Percentiles rank a stretch among this genome's conserved stretches.
Conservation (phyloP, 768 basidiomycete species). For the Dioszegia crocea region DNA sequence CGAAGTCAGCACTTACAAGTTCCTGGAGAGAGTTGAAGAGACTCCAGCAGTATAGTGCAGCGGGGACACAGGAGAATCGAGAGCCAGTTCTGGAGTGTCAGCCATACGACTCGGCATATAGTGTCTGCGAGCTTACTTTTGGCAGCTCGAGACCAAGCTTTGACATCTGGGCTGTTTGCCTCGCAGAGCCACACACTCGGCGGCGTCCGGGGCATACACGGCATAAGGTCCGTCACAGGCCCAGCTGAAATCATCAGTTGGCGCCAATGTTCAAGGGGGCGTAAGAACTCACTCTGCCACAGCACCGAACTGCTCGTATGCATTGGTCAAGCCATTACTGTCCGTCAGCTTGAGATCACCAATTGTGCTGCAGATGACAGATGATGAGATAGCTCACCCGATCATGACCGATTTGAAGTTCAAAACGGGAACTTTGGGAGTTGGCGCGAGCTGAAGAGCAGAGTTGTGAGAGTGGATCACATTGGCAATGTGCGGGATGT, state of each 20-base stretch:
- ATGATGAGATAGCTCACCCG: conserved; percentile 77
- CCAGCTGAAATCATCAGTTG: conserved; percentile 20
- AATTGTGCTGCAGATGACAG: too few species aligned
- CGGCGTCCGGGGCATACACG: conserved; percentile 64
- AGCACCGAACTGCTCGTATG: conserved; percentile 67
- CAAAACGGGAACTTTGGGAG: conserved; percentile 61
- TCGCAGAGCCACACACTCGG: conserved; percentile 63
- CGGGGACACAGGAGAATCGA: conserved; percentile 58
- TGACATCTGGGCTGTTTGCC: conserved; percentile 71
- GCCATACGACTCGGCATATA: too few species aligned
- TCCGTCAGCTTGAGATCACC: not conserved
- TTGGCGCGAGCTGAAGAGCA: conserved; percentile 38
- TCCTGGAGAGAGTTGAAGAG: conserved; percentile 42
- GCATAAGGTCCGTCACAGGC: conserved; percentile 54
- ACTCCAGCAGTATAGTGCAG: conserved; percentile 67
- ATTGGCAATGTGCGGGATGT: conserved; percentile 74
- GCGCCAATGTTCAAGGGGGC: not conserved
- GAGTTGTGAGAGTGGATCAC: conserved; percentile 74
- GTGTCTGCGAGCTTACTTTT: conserved; percentile 27
- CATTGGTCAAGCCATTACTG: conserved; percentile 61
- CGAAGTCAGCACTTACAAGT: conserved; percentile 16
- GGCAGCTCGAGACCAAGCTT: conserved; percentile 64
- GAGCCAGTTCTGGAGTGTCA: conserved; percentile 25
- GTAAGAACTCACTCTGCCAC: conserved; percentile 64
- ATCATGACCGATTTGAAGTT: conserved; percentile 80